Percentiles rank a stretch among this genome's conserved stretches.
Conservation (phyloP, 208 protist species). For the Leishmania amazonensis region DNA sequence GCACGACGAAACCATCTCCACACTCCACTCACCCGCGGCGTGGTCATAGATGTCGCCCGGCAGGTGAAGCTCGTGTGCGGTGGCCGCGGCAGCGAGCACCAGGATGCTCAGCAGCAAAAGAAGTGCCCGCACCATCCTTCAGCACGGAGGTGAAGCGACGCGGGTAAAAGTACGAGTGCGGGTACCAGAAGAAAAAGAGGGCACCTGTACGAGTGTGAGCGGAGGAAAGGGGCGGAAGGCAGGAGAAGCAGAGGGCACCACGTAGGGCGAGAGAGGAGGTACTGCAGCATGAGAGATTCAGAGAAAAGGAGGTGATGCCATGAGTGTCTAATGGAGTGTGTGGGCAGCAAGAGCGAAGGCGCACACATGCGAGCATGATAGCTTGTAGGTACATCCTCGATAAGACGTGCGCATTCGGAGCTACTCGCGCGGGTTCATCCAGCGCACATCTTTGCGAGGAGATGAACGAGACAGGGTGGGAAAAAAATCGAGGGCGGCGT, state of each 20-base stretch:
- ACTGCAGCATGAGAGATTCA: background rate
- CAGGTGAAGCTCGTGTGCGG: constrained; percentile 35
- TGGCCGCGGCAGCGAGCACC: constrained; percentile 4
- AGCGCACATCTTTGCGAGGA: background rate
- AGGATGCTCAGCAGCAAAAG: constrained; percentile 8
- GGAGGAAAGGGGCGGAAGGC: background rate
- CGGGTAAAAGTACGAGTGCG: background rate
- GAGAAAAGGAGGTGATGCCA: background rate
- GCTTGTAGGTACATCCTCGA: background rate
- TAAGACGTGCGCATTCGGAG: background rate
- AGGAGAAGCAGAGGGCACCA: background rate
- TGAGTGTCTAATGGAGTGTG: background rate
- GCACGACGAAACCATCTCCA: constrained; percentile 62
- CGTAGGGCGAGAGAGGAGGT: background rate
- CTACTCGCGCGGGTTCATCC: background rate
- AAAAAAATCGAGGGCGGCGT: background rate
- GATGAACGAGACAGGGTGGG: background rate
- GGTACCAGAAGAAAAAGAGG: background rate
- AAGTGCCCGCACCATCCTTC: constrained; percentile 7
- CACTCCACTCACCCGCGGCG: constrained; percentile 61
- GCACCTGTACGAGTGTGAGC: background rate
- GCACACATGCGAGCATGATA: background rate
- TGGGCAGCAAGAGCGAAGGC: background rate
- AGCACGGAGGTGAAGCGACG: background rate
- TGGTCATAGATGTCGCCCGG: constrained; percentile 45